Conservation (phyloP, 2,329 filamentous ascomycete species). For the Colletotrichum salicis region DNA sequence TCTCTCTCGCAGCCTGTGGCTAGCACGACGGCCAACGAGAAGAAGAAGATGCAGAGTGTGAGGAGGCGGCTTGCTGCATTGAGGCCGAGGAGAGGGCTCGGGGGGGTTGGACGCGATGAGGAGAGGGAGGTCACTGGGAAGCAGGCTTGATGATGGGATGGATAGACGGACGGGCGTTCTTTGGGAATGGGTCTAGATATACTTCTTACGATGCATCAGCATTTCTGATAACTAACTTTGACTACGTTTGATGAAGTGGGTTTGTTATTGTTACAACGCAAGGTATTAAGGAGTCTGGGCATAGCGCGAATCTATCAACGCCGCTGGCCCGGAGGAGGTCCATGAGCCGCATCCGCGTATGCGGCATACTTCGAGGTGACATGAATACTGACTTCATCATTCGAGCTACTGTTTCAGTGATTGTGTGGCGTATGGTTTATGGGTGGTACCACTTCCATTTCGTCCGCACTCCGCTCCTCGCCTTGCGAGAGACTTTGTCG, state of each 20-base stretch:
- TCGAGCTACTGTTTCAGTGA: too few relatives aligned
- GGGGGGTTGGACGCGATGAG: slow-evolving; percentile 1
- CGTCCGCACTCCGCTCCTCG: not conserved
- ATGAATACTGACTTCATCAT: not conserved
- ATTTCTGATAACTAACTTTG: too few relatives aligned
- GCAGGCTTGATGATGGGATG: not conserved
- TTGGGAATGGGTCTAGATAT: too few relatives aligned
- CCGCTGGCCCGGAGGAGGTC: not conserved
- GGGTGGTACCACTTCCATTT: not conserved
- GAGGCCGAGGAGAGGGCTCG: not conserved
- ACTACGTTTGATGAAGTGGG: not conserved
- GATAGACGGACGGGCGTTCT: not conserved
- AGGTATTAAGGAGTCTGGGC: not conserved
- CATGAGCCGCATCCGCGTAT: not conserved
- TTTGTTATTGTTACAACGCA: not conserved
- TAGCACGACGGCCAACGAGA: slow-evolving; percentile 5
- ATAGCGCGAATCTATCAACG: not conserved
- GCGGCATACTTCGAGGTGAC: not conserved
- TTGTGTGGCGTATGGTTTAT: too few relatives aligned
- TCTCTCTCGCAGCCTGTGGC: slow-evolving; percentile 16
- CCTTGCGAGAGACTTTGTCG: not conserved
- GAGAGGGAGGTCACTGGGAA: slow-evolving; percentile 19
- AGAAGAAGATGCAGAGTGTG: slow-evolving; percentile 15
- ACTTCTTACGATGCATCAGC: too few relatives aligned
- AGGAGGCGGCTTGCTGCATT: slow-evolving; percentile 20